Conservation (phyloP, 257 asterid genomes). For the Nicotiana sylvestris region DNA sequence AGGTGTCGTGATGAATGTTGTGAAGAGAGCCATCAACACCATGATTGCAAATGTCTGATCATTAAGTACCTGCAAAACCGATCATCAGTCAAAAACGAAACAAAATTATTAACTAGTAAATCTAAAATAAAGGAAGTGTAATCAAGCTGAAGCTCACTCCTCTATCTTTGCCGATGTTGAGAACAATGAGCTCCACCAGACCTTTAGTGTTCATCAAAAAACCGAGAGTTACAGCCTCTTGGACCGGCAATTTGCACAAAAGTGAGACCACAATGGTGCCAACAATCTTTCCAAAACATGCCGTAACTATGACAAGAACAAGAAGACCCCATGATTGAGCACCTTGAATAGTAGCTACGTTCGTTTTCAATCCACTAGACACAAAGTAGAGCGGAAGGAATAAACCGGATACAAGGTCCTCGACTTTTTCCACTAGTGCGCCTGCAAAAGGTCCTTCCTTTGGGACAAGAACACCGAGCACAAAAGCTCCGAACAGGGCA, state of each 20-base stretch:
- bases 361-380: conserved; percentile 76
- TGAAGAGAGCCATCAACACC: conserved; percentile 63
- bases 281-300: conserved; percentile 70
- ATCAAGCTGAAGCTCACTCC: conserved; percentile 36
- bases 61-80: conserved; percentile 38
- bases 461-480: conserved; percentile 69
- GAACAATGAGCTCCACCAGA: conserved; percentile 82
- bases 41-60: conserved; percentile 60
- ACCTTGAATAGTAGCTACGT: conserved; percentile 71
- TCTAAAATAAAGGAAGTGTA: background rate
- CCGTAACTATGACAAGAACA: conserved; percentile 54
- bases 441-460: conserved; percentile 79
- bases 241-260: conserved; percentile 43
- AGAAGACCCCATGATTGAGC: conserved; percentile 80
- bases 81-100: background rate
- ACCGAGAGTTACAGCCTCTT: conserved; percentile 70
- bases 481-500: conserved; percentile 84
- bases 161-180: conserved; percentile 75
- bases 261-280: conserved; percentile 61
- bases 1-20: conserved; percentile 61
- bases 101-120: background rate
- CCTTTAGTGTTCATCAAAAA: conserved; percentile 81
- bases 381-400: conserved; percentile 80
- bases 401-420: conserved; percentile 78
- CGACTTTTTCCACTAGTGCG: conserved; percentile 75